phyloP scores from a whole-genome alignment of 1,139 yeast species.

The Suhomyces wounanorum region DNA sequence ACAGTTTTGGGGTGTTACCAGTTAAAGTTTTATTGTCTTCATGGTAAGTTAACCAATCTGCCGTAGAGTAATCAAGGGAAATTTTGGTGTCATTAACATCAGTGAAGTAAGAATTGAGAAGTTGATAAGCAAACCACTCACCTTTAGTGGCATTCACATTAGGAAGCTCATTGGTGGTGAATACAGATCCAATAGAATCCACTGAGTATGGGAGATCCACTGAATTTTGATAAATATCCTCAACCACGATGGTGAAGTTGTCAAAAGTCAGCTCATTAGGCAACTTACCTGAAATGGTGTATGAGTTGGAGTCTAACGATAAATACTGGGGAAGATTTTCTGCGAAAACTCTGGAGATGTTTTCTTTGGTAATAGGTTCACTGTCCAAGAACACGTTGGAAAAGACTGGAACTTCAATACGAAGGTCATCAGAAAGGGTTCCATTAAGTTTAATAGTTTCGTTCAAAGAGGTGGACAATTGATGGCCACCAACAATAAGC shows the following conservation, averaged over 20 bases:
- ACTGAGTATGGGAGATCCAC: slow-evolving; percentile 60
- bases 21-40: slow-evolving; percentile 61
- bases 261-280: slow-evolving; percentile 48
- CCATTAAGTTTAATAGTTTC: slow-evolving; percentile 62
- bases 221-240: slow-evolving; percentile 64
- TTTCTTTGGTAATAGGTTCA: slow-evolving; percentile 40
- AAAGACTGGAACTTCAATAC: slow-evolving; percentile 60
- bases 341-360: slow-evolving; percentile 56
- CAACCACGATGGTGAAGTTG: slow-evolving; percentile 57
- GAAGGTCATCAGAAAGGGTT: slow-evolving; percentile 57
- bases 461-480: slow-evolving; percentile 62
- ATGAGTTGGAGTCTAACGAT: slow-evolving; percentile 41
- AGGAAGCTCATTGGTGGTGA: slow-evolving; percentile 54
- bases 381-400: slow-evolving; percentile 64
- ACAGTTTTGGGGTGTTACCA: slow-evolving; percentile 67
- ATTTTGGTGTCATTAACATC: slow-evolving; percentile 54
- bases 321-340: slow-evolving; percentile 65
- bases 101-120: slow-evolving; percentile 56
- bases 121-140: slow-evolving; percentile 54
- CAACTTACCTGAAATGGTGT: slow-evolving; percentile 58
- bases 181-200: slow-evolving; percentile 50
- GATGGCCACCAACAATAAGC: slow-evolving; percentile 85
- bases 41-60: slow-evolving; percentile 66
- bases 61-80: slow-evolving; percentile 41
- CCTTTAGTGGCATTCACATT: slow-evolving; percentile 68